phyloP scores from a whole-genome alignment of 345 rosid genomes.

The Euphorbia tirucalli region DNA sequence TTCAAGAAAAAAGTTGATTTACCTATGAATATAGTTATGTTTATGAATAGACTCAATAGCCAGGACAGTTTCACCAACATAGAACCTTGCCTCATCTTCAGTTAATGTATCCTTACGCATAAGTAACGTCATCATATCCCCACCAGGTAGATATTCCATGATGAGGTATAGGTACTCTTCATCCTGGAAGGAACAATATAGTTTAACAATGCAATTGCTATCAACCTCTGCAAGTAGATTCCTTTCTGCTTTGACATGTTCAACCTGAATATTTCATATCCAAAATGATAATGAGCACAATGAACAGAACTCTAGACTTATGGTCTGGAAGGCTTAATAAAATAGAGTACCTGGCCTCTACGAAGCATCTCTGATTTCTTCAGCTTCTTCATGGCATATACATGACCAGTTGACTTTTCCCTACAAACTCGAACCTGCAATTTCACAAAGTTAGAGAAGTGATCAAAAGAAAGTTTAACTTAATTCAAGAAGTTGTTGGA shows the following conservation, averaged over 20 bases:
- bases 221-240: constrained; percentile 74
- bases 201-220: constrained; percentile 65
- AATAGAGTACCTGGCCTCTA: constrained; percentile 71
- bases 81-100: constrained; percentile 65
- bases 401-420: constrained; percentile 86
- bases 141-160: constrained; percentile 78
- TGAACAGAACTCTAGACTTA: not conserved
- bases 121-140: constrained; percentile 72
- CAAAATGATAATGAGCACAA: no score
- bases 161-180: constrained; percentile 62
- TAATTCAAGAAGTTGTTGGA: not conserved
- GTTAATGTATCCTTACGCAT: constrained; percentile 66
- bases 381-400: constrained; percentile 95
- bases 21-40: constrained; percentile 72
- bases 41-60: constrained; percentile 72
- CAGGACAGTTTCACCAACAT: constrained; percentile 63
- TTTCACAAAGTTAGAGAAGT: not conserved
- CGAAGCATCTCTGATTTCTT: constrained; percentile 97
- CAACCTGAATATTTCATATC: constrained; percentile 61
- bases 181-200: constrained; percentile 69
- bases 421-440: constrained; percentile 89
- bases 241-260: constrained; percentile 72
- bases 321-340: not conserved
- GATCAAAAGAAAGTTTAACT: not conserved
- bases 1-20: not conserved